Base-by-base conservation (phyloP, 495 filamentous ascomycete species). In the Penicillium chermesinum region DNA sequence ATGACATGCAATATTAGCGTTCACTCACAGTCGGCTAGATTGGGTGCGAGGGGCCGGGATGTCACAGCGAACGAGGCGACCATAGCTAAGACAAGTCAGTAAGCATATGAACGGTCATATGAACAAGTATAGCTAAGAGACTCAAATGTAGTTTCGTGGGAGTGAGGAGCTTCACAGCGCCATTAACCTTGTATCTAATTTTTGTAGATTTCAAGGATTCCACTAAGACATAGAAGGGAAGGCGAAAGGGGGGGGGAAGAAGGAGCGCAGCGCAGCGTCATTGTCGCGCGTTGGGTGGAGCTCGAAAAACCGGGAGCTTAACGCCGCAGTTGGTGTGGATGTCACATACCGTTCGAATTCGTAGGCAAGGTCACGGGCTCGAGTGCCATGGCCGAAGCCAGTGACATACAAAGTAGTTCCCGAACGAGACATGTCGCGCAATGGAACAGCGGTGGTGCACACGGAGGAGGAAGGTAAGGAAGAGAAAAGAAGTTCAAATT, bases 311-410 rank as follows among this genome's bases (percentile, higher is more conserved):
- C 60, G 63, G 55, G 56, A 51, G 55, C 59, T 59, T 54, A 54
- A 52, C 53, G 61, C 62, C 55, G 63, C 56, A 63, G 59, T 30
- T 66, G 58, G 50, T 67, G 66, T 67, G 65, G 73, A 78, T 79
- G 74, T 64, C 58, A 90, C 87, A 79, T 94, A 98, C 94, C 91
- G 88, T 87, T 96, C 90, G 87, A 96, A 96, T 81, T 99, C 93
- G 87, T 96, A 97, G 77, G 93, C 93, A 71, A 99, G 89, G 75
- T 99, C 93, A 81, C 94, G 89, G 67, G 93, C 93, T 77, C 93
- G 90, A 67, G 93, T 99, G 63, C 93, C 94, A 70, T 95, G 91
- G 77, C 91, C 93, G 72, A 99, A 99, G 77, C 93, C 93, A 52
- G 80, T 86, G 53, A 96, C 93, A 78, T 98, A 98, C 47, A 98